Conservation (phyloP, 83 land plant genomes). For the Picea abies region DNA sequence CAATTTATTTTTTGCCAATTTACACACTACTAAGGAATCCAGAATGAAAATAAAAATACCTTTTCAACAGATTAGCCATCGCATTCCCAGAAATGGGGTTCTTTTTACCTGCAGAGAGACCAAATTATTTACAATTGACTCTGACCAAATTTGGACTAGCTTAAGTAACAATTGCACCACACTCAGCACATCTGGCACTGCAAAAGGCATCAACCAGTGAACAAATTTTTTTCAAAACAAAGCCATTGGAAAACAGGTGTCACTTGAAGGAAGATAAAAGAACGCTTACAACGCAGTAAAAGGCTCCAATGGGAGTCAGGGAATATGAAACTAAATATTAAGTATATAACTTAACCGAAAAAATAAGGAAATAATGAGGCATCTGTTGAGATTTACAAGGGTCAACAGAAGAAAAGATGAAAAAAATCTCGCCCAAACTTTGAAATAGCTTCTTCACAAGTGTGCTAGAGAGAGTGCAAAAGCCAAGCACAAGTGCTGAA, state of each 20-base stretch:
- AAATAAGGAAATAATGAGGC: no score
- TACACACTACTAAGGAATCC: neutral
- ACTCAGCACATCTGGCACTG: neutral
- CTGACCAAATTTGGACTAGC: neutral
- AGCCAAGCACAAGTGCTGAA: no score
- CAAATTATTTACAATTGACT: neutral
- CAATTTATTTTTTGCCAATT: no score
- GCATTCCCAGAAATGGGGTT: conserved; percentile 70
- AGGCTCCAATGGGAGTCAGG: no score
- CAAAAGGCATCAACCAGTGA: neutral
- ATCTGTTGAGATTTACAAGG: no score
- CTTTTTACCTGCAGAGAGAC: conserved; percentile 63
- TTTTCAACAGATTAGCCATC: conserved; percentile 17
- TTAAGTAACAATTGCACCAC: neutral
- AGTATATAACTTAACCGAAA: no score
- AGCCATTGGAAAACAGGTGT: neutral
- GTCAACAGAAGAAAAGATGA: no score
- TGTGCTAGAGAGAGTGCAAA: no score
- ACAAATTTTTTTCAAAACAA: neutral
- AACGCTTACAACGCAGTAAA: no score
- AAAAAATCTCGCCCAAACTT: no score
- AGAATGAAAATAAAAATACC: neutral
- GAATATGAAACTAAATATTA: no score
- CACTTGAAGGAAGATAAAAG: neutral
- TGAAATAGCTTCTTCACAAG: no score